Base-by-base conservation (phyloP, 257 asterid genomes). In the Schizonepeta tenuifolia region DNA sequence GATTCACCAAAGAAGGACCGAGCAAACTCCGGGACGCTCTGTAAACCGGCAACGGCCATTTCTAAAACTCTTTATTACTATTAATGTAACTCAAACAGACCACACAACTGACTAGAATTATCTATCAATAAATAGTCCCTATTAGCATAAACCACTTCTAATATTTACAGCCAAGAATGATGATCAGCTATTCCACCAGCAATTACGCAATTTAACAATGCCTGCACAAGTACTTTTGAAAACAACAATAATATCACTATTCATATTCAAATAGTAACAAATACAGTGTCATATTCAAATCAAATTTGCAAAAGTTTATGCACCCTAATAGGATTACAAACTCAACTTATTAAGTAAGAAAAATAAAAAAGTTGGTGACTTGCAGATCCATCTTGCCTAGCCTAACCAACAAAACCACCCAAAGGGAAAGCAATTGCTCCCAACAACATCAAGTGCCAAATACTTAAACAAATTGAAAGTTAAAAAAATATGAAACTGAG, bases 41-140 rank as follows among this genome's bases (percentile, higher is more conserved):
- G 92, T 78, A 89, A 74, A 64, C 92, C 96, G 2, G 93, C 84
- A 80, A 87, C 88, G 13, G 96, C 97, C 99, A 94, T 94, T 74
- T 67, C 20, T 6, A 33, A 12, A 20, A 35, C 44, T 26, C 50
- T 10, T 2, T 20, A 17, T 69, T 75, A 9, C 59, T 41, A 44
- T 60, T 22, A 59, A 15, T 24, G 9, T 26, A 57, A 65, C 61
- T 53, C 85, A 17, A 78, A 9, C 4, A 59, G 59, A 35, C 66
- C 24, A 59, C 56, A 74, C 44, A 77, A 73, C 59, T 60, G 43
- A 69, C 67, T 36, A 49, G 9, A 60, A 36, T 38, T 68, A 77
- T 59, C 67, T 68, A 77, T 59, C 67, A 75, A 70, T 59, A 63
- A 70, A 57, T 44, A 44, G 71, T 72, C 57, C 33, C 50, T 26